A percentile compares a stretch with the other conserved stretches of the same genome.
Conservation (phyloP, 768 basidiomycete species). For the Russula sp. region DNA sequence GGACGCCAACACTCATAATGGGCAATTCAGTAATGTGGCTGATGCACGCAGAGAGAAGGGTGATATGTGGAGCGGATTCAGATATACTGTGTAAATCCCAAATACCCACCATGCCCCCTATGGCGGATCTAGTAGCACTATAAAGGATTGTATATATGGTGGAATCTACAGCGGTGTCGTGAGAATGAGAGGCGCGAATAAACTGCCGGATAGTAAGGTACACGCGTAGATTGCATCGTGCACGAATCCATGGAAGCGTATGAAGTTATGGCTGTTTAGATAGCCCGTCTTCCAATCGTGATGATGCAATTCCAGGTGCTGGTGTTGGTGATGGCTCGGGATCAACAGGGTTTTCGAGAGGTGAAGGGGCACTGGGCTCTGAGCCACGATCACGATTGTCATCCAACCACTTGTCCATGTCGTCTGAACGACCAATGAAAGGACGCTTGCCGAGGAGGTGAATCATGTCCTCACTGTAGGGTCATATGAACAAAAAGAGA, state of each 20-base stretch:
- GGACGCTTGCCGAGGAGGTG: slow-evolving; percentile 74
- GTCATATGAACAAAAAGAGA: background rate
- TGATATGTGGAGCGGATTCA: slow-evolving; percentile 72
- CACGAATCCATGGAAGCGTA: slow-evolving; percentile 1
- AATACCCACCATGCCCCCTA: background rate
- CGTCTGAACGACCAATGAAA: slow-evolving; percentile 69
- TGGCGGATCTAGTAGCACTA: background rate
- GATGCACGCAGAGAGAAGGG: slow-evolving; percentile 38
- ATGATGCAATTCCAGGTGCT: slow-evolving; percentile 43
- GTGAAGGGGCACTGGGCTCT: slow-evolving; percentile 58
- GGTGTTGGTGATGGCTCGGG: slow-evolving; percentile 33
- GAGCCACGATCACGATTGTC: slow-evolving; percentile 56
- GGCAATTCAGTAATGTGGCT: background rate
- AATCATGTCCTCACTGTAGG: slow-evolving; percentile 78
- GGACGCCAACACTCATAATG: background rate
- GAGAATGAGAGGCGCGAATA: slow-evolving; percentile 1
- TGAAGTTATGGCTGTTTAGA: slow-evolving; percentile 7
- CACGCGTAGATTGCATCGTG: background rate
- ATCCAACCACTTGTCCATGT: slow-evolving; percentile 98
- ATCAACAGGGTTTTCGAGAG: slow-evolving; percentile 38
- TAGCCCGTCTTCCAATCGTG: slow-evolving; percentile 30
- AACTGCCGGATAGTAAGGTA: slow-evolving; percentile 8
- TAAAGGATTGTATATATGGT: background rate
- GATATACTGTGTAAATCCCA: slow-evolving; percentile 43
- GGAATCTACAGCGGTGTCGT: background rate